Base-by-base conservation (phyloP, 495 filamentous ascomycete genomes). In the Wilcoxina mikolae region DNA sequence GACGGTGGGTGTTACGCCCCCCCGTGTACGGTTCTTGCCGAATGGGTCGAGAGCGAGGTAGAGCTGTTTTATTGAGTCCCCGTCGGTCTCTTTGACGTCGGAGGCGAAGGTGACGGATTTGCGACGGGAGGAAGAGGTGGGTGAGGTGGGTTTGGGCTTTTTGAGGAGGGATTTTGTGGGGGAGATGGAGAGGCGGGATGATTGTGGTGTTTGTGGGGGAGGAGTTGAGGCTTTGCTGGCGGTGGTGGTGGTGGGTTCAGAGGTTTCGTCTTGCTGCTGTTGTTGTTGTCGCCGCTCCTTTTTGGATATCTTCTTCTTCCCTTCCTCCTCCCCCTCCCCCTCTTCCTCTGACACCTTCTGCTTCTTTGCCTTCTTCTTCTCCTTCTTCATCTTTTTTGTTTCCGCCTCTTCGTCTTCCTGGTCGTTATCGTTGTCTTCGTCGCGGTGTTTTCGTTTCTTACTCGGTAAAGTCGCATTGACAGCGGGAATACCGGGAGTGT, bases 101-200 rank as follows among this genome's bases (percentile, higher is more conserved):
- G 61, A 25, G 18, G 57, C 56, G 52, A 65, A 65, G n/a, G 54
- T 58, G 11, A 65, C 62, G 5, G 62, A 64, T 44, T 65, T 65
- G 10, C 62, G 46, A 23, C 58, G 41, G 18, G 26, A 4, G 4
- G 27, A 50, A 18, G 49, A 33, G 24, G 11, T 9, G 4, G n/a
- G n/a, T n/a, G n/a, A n/a, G n/a, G 15, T 10, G 31, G 4, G 25
- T 4, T 10, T 10, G 11, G 25, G n/a, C 33, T 38, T 41, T 54
- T 44, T 54, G 35, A 44, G 51, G 9, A 44, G 20, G 3, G 51
- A 44, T 45, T 54, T 54, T 9, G 27, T 52, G 4, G 46, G 46
- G 9, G 46, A 50, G 12, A 23, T 4, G 24, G 20, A 11, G 46
- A 18, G 46, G 9, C 5, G 20, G 18, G 46, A 24, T 7, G 26